These are phyloP conservation scores for Tuber indicum DNA, from an alignment of 495 filamentous ascomycete genomes.

Conservation along the genomic window DNA sequence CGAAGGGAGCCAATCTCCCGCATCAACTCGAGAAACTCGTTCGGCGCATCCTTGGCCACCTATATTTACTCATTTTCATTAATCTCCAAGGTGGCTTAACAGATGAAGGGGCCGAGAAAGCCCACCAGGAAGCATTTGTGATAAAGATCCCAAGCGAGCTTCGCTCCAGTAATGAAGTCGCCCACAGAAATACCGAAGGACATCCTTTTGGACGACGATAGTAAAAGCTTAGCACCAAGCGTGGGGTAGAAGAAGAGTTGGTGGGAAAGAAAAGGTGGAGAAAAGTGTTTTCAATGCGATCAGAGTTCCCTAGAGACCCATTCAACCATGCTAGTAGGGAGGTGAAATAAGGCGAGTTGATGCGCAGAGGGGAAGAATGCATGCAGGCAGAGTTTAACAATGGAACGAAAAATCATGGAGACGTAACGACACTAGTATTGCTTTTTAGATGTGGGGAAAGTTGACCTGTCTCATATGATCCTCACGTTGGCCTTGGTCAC, in stretches of 20 bases:
- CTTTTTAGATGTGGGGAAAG: neutral
- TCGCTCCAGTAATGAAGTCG: constrained; percentile 39
- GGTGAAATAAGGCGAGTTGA: neutral
- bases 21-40: neutral
- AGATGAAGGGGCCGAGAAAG: neutral
- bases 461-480: neutral
- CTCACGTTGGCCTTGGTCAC: neutral
- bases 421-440: neutral
- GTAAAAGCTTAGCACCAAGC: neutral
- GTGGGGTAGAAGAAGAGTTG: neutral
- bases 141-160: constrained; percentile 40
- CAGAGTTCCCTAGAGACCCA: neutral
- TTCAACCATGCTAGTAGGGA: neutral
- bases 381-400: neutral
- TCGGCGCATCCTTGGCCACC: neutral
- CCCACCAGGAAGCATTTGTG: constrained; percentile 23
- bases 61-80: neutral
- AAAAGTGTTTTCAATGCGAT: neutral
- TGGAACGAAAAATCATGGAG: neutral
- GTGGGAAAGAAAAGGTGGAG: neutral
- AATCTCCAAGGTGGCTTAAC: neutral
- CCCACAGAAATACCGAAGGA: constrained; percentile 41
- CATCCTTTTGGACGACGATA: constrained; percentile 20
- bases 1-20: neutral
- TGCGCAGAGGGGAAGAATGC: neutral